Percentiles rank a stretch among this genome's conserved stretches.
These are phyloP conservation scores for Polyplosphaeria fusca DNA, from an alignment of 495 filamentous ascomycete genomes.

Conservation along the genomic window DNA sequence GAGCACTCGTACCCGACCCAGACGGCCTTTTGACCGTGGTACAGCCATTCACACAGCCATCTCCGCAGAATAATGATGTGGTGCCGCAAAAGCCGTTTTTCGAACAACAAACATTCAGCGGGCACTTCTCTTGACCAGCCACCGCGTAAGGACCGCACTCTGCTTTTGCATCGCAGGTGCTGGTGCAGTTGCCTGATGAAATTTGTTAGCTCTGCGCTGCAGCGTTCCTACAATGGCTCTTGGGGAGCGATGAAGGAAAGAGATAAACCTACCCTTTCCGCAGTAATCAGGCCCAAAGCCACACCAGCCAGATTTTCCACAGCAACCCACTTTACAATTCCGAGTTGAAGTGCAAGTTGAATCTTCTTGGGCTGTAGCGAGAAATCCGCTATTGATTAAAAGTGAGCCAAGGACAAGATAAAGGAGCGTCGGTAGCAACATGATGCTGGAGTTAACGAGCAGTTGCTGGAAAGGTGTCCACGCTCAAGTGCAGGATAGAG, in stretches of 20 bases:
- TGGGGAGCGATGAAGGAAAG: no score
- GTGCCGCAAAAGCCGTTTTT: background rate
- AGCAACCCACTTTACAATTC: background rate
- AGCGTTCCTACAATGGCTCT: no score
- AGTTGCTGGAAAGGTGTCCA: background rate
- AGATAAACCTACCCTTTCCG: no score
- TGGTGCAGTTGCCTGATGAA: background rate
- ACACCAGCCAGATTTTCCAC: background rate
- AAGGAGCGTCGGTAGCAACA: background rate
- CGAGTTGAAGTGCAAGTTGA: background rate
- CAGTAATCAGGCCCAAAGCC: background rate
- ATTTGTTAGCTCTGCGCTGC: no score
- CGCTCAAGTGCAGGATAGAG: no score
- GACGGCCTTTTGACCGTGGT: background rate
- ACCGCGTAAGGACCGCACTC: background rate
- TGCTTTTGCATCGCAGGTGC: background rate
- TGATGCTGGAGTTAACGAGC: background rate
- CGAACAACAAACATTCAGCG: background rate
- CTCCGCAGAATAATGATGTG: background rate
- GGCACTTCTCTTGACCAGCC: background rate
- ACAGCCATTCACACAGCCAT: background rate
- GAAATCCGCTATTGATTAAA: no score
- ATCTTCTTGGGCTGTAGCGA: background rate
- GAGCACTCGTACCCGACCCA: conserved; percentile 15
- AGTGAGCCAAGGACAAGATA: no score